Base-by-base conservation (phyloP, 768 basidiomycete species). In the Russula vinacea region DNA sequence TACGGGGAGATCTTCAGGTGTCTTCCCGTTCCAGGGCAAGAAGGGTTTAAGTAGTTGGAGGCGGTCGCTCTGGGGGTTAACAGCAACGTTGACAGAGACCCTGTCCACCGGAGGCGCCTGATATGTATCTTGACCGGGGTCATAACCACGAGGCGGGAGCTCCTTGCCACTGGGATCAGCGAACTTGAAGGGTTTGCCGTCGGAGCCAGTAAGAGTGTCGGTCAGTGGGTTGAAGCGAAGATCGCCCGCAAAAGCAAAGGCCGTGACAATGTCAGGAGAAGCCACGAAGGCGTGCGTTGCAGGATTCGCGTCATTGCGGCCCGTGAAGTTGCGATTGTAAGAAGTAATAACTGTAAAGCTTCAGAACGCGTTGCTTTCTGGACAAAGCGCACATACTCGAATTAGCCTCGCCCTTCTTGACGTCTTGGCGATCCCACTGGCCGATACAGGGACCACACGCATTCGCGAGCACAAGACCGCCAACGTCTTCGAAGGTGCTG, bases 311-410 rank as follows among this genome's bases (percentile, higher is more conserved):
- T 98, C 97, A 77, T 99, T 99, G 74, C 97, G 94, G 62, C 96
- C 97, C 70, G 97, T 98, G 82, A 99, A 99, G 88, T 99, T 99
- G 76, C 97, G 95, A 87, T 99, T 99, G 85, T 99, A 99, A 22
- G 95, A 98, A 58, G 96, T 96, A 78, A 99, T 92, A 82, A 98
- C 91, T 93, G 53, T 10, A 53, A 50, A 56, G 4, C 40, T 2
- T 67, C 3, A 54, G 50, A 39, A 56, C 14, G 49, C 17, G 17
- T 40, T 19, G 7, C 10, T 19, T 19, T 56, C 45, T 17, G 9
- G 8, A 53, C 5, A 22, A 32, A 26, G 39, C 22, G 22, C 8
- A 82, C 90, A 53, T 69, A 92, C 91, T 99, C 51, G 97, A 96
- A 85, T 98, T 99, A 71, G 84, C 80, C 71, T 91, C 92, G 73